phyloP scores from a whole-genome alignment of 1,284 basidiomycete genomes.

The Gymnopus androsaceus region DNA sequence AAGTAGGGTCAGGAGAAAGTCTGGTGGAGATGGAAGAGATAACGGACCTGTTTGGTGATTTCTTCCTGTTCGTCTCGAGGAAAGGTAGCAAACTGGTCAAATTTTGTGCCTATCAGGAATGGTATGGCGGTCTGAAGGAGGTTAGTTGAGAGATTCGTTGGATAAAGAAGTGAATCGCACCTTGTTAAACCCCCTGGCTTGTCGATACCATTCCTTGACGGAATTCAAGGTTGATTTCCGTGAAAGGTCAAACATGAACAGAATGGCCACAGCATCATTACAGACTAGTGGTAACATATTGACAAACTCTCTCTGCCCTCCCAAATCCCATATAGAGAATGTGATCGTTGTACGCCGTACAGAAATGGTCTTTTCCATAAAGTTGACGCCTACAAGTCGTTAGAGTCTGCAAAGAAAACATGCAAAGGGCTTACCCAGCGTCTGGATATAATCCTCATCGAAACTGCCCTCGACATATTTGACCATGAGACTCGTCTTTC shows the following conservation, averaged over 20 bases:
- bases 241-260: conserved; percentile 99
- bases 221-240: conserved; percentile 96
- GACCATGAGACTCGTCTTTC: conserved; percentile 98
- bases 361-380: conserved; percentile 99
- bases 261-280: conserved; percentile 96
- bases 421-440: conserved; percentile 75
- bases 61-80: conserved; percentile 97
- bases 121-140: conserved; percentile 84
- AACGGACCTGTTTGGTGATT: conserved; percentile 92
- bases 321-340: conserved; percentile 99
- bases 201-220: conserved; percentile 99
- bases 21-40: conserved; percentile 9
- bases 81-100: conserved; percentile 95
- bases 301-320: conserved; percentile 96
- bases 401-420: background rate
- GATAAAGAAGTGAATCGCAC: conserved; percentile 42
- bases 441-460: conserved; percentile 99
- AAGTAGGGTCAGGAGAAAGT: conserved; percentile 19
- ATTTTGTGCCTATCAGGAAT: conserved; percentile 97
- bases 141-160: conserved; percentile 1
- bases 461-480: conserved; percentile 98
- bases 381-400: conserved; percentile 82
- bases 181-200: conserved; percentile 98
- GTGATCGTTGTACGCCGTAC: conserved; percentile 98
- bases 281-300: conserved; percentile 98